Evolutionary conservation across 1,284 basidiomycete species (phyloP).

Genomic region (Mycena citricolor): DNA sequence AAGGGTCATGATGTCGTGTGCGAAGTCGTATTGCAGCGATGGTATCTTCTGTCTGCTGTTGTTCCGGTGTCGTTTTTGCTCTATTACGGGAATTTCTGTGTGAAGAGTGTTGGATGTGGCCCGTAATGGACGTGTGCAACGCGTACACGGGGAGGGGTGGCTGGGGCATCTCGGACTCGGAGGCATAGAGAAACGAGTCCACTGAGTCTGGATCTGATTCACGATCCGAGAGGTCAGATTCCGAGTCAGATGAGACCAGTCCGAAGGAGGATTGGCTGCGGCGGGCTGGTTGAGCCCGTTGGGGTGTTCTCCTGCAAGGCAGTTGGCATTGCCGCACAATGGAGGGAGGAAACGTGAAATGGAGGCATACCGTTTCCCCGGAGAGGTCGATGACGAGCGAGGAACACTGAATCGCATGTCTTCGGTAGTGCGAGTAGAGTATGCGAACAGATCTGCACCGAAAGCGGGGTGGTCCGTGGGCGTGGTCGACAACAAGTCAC

Average conservation of each 20-base stretch:
- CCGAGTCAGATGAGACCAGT: constrained; percentile 39
- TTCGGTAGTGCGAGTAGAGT: not conserved
- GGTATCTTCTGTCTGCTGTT: constrained; percentile 60
- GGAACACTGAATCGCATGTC: constrained; percentile 64
- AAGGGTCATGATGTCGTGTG: constrained; percentile 67
- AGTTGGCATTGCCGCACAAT: constrained; percentile 19
- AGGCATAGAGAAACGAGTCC: constrained; percentile 39
- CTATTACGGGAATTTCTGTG: constrained; percentile 29
- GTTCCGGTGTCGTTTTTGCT: constrained; percentile 43
- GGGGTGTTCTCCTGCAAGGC: constrained; percentile 24
- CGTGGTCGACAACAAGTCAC: no score
- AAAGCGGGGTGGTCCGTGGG: no score
- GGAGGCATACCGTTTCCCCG: constrained; percentile 45
- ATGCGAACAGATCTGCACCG: no score
- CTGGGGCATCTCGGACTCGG: constrained; percentile 39
- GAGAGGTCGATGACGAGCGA: constrained; percentile 61
- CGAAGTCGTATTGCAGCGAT: constrained; percentile 67
- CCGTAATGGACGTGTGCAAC: no score
- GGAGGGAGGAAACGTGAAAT: constrained; percentile 6
- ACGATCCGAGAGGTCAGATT: constrained; percentile 37
- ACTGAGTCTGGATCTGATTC: constrained; percentile 36
- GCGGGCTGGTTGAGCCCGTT: constrained; percentile 49
- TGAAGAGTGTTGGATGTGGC: no score
- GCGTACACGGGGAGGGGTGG: no score
- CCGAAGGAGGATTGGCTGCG: constrained; percentile 39